Percentiles rank a stretch among this genome's conserved stretches.
phyloP scores from a whole-genome alignment of 164 flowering plant species.

The Vitis riparia region DNA sequence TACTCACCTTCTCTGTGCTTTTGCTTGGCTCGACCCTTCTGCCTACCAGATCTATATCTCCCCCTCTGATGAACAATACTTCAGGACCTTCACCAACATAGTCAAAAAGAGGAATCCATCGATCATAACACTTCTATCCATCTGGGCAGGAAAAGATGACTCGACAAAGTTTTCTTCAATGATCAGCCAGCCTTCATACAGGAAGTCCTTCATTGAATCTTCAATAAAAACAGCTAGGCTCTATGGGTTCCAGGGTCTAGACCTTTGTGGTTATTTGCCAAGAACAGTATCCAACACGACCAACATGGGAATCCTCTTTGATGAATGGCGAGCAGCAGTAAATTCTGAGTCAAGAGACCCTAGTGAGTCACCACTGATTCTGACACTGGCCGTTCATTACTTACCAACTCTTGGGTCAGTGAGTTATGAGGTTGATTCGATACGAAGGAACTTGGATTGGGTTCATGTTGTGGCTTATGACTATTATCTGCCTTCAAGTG shows the following conservation, averaged over 20 bases:
- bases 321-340: constrained; percentile 19
- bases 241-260: constrained; percentile 24
- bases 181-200: background rate
- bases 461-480: constrained; percentile 5
- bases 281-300: background rate
- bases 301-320: constrained; percentile 10
- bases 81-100: constrained; percentile 3
- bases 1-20: constrained; percentile 11
- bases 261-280: constrained; percentile 1
- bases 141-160: background rate
- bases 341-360: constrained; percentile 9
- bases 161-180: background rate
- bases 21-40: background rate
- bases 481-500: background rate
- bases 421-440: constrained; percentile 3
- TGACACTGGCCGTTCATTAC: constrained; percentile 4
- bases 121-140: constrained; percentile 9
- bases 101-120: constrained; percentile 9
- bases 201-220: constrained; percentile 18
- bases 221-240: constrained; percentile 15
- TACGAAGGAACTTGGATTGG: constrained; percentile 14
- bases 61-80: constrained; percentile 1
- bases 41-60: background rate
- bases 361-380: constrained; percentile 1
- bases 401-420: background rate